Evolutionary conservation across 352 stramenopile species (phyloP).

Genomic region (Phytophthora nicotianae): DNA sequence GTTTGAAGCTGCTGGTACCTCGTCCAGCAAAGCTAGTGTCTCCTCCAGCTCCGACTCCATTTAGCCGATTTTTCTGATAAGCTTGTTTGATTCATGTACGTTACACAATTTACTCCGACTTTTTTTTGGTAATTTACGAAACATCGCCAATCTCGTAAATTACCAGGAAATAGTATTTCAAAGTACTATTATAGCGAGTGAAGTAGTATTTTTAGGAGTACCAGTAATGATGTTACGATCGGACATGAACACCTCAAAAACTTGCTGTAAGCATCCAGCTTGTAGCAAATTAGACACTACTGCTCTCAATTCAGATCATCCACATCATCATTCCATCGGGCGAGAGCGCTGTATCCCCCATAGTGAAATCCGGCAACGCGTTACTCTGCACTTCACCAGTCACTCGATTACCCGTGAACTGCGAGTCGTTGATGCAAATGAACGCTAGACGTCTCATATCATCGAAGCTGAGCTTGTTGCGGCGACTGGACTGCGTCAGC

Average conservation of each 20-base stretch:
- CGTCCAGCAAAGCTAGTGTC: background rate
- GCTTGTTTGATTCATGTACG: no score
- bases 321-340: conserved; percentile 88
- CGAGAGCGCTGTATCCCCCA: conserved; percentile 69
- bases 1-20: background rate
- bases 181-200: no score
- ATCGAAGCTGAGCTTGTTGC: conserved; percentile 78
- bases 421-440: conserved; percentile 83
- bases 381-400: conserved; percentile 59
- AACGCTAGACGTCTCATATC: conserved; percentile 79
- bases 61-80: no score
- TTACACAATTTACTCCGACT: no score
- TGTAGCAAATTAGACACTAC: background rate
- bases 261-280: background rate
- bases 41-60: background rate
- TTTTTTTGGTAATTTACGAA: no score
- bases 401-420: conserved; percentile 60
- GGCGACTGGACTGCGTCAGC: conserved; percentile 64
- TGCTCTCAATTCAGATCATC: conserved; percentile 65
- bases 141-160: no score
- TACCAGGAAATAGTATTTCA: no score
- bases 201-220: no score
- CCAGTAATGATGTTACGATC: no score
- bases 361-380: conserved; percentile 69
- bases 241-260: no score